phyloP scores from a whole-genome alignment of 164 flowering plant genomes.

The Liquidambar formosana region DNA sequence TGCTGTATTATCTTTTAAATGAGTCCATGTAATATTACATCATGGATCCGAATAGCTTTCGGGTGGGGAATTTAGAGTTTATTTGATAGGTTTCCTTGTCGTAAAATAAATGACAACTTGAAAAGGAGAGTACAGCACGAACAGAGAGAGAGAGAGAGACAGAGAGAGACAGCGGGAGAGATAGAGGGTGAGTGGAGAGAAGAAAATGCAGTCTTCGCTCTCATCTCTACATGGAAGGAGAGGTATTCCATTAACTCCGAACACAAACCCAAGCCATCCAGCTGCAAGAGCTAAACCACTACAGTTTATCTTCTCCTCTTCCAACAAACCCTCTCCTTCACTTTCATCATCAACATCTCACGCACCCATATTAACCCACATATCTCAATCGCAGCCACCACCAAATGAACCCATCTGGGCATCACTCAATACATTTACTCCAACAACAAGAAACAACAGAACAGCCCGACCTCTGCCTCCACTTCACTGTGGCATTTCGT shows the following conservation, averaged over 20 bases:
- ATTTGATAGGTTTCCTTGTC: too few species aligned
- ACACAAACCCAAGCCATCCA: neutral
- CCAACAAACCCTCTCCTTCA: neutral
- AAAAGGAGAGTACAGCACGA: too few species aligned
- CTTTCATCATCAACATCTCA: constrained; percentile 1
- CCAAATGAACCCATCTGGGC: constrained; percentile 8
- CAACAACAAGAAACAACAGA: neutral
- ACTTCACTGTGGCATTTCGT: constrained; percentile 43
- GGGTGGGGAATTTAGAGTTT: too few species aligned
- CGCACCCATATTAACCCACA: neutral
- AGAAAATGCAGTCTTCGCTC: constrained; percentile 12
- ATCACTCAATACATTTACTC: neutral
- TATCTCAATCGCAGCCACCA: neutral
- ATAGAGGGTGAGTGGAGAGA: constrained; percentile 5
- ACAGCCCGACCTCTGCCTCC: constrained; percentile 1
- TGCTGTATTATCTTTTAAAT: too few species aligned
- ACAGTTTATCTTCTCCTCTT: neutral
- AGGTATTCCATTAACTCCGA: neutral
- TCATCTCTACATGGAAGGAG: constrained; percentile 3
- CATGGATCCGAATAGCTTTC: too few species aligned
- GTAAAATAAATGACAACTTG: too few species aligned
- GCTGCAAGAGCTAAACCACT: neutral
- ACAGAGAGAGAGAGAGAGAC: neutral
- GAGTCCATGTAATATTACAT: too few species aligned
- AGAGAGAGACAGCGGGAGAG: neutral